A percentile compares a stretch with the other conserved stretches of the same genome.
Evolutionary conservation across 495 filamentous ascomycete genomes (phyloP).

Genomic region (Neurospora africana): DNA sequence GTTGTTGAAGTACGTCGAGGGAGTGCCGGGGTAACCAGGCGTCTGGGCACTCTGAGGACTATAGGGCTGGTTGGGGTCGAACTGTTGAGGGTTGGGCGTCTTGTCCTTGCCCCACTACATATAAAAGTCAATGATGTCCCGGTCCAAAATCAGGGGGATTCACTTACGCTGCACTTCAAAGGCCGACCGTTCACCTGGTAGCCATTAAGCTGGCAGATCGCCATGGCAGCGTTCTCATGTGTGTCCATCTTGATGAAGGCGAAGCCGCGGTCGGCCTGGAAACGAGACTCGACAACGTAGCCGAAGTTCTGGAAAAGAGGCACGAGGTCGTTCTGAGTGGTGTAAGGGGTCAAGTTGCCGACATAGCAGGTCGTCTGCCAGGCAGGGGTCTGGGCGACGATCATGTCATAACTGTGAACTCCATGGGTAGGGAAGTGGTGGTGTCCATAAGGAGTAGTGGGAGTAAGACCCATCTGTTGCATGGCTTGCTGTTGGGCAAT

Average conservation of each 20-base stretch:
- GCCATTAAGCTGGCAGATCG: conserved; percentile 92
- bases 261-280: conserved; percentile 96
- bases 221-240: conserved; percentile 96
- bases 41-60: conserved; percentile 51
- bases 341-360: conserved; percentile 96
- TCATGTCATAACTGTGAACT: conserved; percentile 95
- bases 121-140: conserved; percentile 17
- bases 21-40: conserved; percentile 56
- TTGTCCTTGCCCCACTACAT: conserved; percentile 96
- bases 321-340: conserved; percentile 87
- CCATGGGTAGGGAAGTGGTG: conserved; percentile 98
- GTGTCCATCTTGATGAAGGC: conserved; percentile 99
- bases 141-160: not conserved
- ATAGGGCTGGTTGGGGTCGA: conserved; percentile 70
- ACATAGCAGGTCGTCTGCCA: conserved; percentile 99
- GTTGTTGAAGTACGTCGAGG: conserved; percentile 85
- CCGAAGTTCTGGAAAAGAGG: conserved; percentile 98
- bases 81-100: conserved; percentile 65
- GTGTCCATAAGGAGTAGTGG: conserved; percentile 90
- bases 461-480: conserved; percentile 97
- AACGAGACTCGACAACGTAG: conserved; percentile 91
- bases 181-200: conserved; percentile 97
- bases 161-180: conserved; percentile 83
- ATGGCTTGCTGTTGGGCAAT: conserved; percentile 96
- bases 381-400: conserved; percentile 88